phyloP scores from a whole-genome alignment of 768 basidiomycete genomes.

The Chiua virens region DNA sequence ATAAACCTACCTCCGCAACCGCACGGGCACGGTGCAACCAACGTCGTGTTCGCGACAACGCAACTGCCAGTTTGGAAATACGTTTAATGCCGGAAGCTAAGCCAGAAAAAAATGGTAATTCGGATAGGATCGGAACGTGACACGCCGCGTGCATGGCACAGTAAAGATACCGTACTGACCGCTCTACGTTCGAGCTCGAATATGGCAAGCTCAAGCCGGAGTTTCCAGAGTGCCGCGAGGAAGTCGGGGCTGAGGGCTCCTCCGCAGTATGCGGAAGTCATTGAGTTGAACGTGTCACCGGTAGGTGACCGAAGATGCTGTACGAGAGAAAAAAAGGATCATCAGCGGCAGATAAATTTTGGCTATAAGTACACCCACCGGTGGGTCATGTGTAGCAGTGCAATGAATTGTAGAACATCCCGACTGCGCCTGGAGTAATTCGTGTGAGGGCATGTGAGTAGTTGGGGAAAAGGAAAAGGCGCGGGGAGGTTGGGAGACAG shows the following conservation, averaged over 20 bases:
- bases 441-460: slow-evolving; percentile 5
- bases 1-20: slow-evolving; percentile 5
- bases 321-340: not conserved
- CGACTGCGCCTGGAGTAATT: not conserved
- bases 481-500: not conserved
- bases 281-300: not conserved
- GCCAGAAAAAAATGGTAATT: too few relatives aligned
- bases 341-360: not conserved
- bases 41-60: not conserved
- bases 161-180: slow-evolving; percentile 9
- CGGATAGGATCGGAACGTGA: not conserved
- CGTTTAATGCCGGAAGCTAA: slow-evolving; percentile 23
- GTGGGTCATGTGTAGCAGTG: not conserved
- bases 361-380: slow-evolving; percentile 2
- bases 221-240: slow-evolving; percentile 17
- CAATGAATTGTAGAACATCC: not conserved
- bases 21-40: not conserved
- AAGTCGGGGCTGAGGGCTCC: slow-evolving; percentile 5
- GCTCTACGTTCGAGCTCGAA: slow-evolving; percentile 22
- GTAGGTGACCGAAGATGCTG: not conserved
- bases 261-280: not conserved
- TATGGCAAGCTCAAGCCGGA: slow-evolving; percentile 18
- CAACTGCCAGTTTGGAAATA: slow-evolving; percentile 6
- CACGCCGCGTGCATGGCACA: not conserved
- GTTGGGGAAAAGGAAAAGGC: not conserved